Evolutionary conservation across 2,329 filamentous ascomycete genomes (phyloP).

Genomic region (Pseudogymnoascus sp.): DNA sequence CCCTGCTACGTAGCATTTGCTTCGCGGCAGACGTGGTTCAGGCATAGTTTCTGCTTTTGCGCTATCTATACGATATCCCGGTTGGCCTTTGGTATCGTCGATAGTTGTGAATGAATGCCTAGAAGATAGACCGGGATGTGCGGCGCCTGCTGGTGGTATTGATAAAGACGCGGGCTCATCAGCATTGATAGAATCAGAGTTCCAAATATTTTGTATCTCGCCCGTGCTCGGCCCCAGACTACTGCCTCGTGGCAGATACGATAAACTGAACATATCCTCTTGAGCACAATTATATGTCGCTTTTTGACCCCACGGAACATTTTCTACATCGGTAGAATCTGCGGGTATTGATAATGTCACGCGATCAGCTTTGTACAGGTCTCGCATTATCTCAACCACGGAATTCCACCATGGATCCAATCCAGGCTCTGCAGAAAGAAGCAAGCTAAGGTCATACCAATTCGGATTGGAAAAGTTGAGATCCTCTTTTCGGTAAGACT

Average conservation of each 20-base stretch:
- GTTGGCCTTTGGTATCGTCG: constrained; percentile 43
- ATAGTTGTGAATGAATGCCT: constrained; percentile 55
- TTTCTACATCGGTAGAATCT: constrained; percentile 87
- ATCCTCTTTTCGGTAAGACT: constrained; percentile 35
- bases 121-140: constrained; percentile 42
- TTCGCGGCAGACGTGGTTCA: constrained; percentile 34
- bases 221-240: constrained; percentile 37
- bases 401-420: constrained; percentile 88
- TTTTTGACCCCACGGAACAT: constrained; percentile 96
- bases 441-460: constrained; percentile 75
- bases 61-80: constrained; percentile 13
- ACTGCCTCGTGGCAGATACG: constrained; percentile 47
- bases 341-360: constrained; percentile 81
- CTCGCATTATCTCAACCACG: constrained; percentile 73
- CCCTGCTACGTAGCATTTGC: constrained; percentile 46
- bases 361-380: constrained; percentile 75
- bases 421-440: constrained; percentile 75
- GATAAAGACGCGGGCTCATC: constrained; percentile 17
- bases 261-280: constrained; percentile 52
- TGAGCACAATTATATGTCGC: constrained; percentile 70
- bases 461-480: constrained; percentile 71
- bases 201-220: constrained; percentile 29
- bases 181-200: constrained; percentile 20
- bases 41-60: constrained; percentile 30
- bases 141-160: constrained; percentile 16